phyloP scores from a whole-genome alignment of 768 basidiomycete genomes.

The Termitomyces titanicus region DNA sequence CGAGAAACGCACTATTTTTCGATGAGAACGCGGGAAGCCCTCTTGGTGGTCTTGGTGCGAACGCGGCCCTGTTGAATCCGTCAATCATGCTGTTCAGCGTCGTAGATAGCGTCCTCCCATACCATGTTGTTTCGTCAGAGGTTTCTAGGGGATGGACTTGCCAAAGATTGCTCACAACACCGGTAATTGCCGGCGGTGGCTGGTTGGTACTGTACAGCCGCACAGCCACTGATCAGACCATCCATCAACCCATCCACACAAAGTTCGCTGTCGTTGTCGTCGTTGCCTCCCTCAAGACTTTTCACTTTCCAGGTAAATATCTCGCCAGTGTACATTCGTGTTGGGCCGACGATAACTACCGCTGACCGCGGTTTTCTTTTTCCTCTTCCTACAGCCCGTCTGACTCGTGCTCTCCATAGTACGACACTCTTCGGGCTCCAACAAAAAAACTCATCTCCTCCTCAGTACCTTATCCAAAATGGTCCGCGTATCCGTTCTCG shows the following conservation, averaged over 20 bases:
- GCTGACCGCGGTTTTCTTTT: slow-evolving; percentile 10
- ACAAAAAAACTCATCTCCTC: slow-evolving; percentile 26
- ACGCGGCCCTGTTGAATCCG: slow-evolving; percentile 78
- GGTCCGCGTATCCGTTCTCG: slow-evolving; percentile 88
- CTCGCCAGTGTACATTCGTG: slow-evolving; percentile 1
- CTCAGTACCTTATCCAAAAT: slow-evolving; percentile 41
- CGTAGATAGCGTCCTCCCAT: slow-evolving; percentile 10
- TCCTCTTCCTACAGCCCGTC: slow-evolving; percentile 40
- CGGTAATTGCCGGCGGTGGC: slow-evolving; percentile 40
- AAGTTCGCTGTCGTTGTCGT: slow-evolving; percentile 12
- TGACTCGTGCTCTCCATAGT: slow-evolving; percentile 81
- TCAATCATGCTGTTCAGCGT: neutral
- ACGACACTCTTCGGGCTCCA: slow-evolving; percentile 80
- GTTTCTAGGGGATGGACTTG: slow-evolving; percentile 6
- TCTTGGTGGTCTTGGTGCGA: slow-evolving; percentile 99
- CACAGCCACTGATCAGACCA: slow-evolving; percentile 23
- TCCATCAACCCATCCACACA: slow-evolving; percentile 5
- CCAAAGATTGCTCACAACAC: neutral
- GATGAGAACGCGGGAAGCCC: slow-evolving; percentile 97
- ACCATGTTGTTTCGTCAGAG: slow-evolving; percentile 50
- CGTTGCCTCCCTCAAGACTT: slow-evolving; percentile 21
- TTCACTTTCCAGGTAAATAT: slow-evolving; percentile 40
- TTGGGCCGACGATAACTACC: slow-evolving; percentile 17
- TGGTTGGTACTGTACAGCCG: slow-evolving; percentile 36
- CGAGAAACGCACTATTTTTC: slow-evolving; percentile 87